Evolutionary conservation across 331 rosid genomes (phyloP), one percentile per base, ranked within the genome.

Genomic region (Quercus lobata): DNA sequence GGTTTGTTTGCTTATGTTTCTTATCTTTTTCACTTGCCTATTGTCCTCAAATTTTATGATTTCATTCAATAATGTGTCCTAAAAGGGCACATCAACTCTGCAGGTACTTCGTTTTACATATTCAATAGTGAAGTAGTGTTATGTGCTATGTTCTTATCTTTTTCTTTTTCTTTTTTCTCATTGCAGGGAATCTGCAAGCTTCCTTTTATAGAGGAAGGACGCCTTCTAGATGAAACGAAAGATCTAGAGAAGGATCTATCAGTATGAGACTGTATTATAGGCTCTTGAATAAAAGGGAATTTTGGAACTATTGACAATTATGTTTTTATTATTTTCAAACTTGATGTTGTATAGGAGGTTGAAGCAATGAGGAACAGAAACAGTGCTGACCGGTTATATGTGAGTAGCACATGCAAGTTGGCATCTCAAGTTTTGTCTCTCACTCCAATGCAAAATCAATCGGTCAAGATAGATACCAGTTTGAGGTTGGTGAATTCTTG

Each of bases 101-200:
- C 49, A 9, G 49, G 49, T 41, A 41, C 55, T 49, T 49, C 17
- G 5, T 14, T 49, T 14, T 56, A 2, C 22, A 19, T 7, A 60
- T 60, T 60, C 5, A 7, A 60, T 60, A 27, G 49, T 41, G 49
- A 2, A 41, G 14, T 41, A 41, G 24, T 30, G 3, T 60, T 1
- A 25, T 17, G 6, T 35, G 22, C 53, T 78, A 57, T 66, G 52
- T 3, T 24, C 17, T 44, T 0, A 8, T 7, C 11, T 0, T 9
- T 2, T 41, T 41, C 0, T 8, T 41, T 41, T 8, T 9, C 1
- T 15, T 6, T 52, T 29, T 27, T 57, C 11, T 74, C 4, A 18
- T 34, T 12, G 4, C 16, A 91, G 96, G 92, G 88, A 2, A 66
- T 86, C 25, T 73, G 82, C 75, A 87, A 89, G 35, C 85, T 91